Conservation (phyloP, 345 rosid species). For the Eucalyptus decipiens region DNA sequence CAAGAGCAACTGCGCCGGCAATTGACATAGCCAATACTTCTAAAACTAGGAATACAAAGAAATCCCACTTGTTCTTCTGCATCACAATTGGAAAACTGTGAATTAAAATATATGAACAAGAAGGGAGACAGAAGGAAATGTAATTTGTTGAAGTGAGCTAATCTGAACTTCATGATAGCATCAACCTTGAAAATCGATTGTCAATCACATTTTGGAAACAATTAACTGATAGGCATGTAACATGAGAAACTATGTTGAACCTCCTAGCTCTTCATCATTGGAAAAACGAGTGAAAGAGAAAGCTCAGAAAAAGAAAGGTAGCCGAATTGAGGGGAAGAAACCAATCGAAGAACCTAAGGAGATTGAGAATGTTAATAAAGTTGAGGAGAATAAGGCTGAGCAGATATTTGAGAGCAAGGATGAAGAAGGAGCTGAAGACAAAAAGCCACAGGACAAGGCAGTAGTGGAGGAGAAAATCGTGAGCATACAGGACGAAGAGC, state of each 20-base stretch:
- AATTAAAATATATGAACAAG: neutral
- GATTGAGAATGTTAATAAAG: conserved; percentile 7
- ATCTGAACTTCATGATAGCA: neutral
- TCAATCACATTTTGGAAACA: neutral
- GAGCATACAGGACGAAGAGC: conserved; percentile 13
- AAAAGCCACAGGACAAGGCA: conserved; percentile 37
- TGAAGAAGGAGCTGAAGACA: conserved; percentile 14
- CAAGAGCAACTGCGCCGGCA: conserved; percentile 67
- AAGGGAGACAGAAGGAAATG: neutral
- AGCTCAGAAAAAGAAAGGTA: conserved; percentile 22
- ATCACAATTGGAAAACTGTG: neutral
- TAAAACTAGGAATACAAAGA: conserved; percentile 66
- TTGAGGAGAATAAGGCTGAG: conserved; percentile 7
- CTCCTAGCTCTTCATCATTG: conserved; percentile 15
- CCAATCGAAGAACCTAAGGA: conserved; percentile 1
- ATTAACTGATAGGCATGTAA: neutral
- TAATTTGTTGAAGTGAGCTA: neutral
- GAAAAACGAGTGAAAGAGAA: conserved; percentile 25
- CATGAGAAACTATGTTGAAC: conserved; percentile 31
- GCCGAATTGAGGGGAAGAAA: conserved; percentile 13
- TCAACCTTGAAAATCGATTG: neutral
- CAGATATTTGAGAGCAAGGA: conserved; percentile 5
- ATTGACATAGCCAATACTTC: conserved; percentile 74
- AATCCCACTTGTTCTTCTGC: conserved; percentile 96
- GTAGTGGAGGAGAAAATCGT: conserved; percentile 44